Percentiles rank a stretch among this genome's conserved stretches.
phyloP scores from a whole-genome alignment of 495 filamentous ascomycete species.

The Bacidia gigantensis region DNA sequence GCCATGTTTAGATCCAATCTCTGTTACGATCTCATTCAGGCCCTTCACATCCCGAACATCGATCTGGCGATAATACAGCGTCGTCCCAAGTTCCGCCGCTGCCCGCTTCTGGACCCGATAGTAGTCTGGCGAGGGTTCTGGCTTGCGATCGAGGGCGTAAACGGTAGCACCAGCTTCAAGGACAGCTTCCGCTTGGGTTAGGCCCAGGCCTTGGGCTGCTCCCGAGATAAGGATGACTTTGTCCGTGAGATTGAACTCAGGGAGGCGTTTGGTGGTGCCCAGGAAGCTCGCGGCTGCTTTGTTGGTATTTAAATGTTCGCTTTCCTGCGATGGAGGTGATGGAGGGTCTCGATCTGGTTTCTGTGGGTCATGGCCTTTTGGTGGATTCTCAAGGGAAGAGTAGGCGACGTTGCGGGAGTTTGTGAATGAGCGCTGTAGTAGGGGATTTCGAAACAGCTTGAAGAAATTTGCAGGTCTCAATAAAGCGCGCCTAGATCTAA shows the following conservation, averaged over 20 bases:
- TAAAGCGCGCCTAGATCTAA: neutral
- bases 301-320: constrained; percentile 9
- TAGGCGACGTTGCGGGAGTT: neutral
- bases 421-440: neutral
- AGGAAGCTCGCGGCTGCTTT: constrained; percentile 13
- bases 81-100: constrained; percentile 48
- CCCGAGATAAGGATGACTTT: constrained; percentile 71
- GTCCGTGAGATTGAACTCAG: constrained; percentile 66
- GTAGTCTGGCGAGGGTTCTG: constrained; percentile 43
- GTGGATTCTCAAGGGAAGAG: constrained; percentile 12
- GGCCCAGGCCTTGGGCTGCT: constrained; percentile 62
- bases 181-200: constrained; percentile 68
- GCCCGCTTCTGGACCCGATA: constrained; percentile 49
- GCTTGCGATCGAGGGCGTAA: constrained; percentile 28
- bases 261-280: constrained; percentile 33
- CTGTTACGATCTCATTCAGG: constrained; percentile 51
- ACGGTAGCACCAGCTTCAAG: constrained; percentile 63
- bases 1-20: constrained; percentile 56
- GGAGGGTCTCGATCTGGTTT: constrained; percentile 13
- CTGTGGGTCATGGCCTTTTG: constrained; percentile 13
- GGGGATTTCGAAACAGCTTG: neutral
- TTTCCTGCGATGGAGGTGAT: constrained; percentile 12
- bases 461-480: neutral
- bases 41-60: constrained; percentile 67
- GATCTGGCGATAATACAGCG: constrained; percentile 64